Evolutionary conservation across 257 asterid species (phyloP).

Genomic region (Solanum bulbocastanum): DNA sequence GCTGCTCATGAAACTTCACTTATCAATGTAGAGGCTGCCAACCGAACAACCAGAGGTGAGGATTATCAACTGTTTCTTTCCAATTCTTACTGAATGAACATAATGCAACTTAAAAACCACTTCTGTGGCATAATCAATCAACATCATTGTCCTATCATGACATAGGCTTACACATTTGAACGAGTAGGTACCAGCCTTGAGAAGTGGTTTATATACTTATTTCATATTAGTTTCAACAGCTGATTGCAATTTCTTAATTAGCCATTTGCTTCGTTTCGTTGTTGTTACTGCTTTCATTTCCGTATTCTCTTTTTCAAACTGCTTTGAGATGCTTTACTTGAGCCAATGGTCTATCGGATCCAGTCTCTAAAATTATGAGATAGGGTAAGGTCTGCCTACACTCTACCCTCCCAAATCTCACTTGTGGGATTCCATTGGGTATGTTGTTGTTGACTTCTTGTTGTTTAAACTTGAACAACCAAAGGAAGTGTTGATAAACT

Average conservation of each 20-base stretch:
- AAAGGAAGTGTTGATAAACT: not conserved
- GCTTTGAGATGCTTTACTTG: not conserved
- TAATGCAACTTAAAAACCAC: not conserved
- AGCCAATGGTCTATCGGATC: not conserved
- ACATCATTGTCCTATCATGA: not conserved
- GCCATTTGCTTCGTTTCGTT: not conserved
- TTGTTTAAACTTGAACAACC: not conserved
- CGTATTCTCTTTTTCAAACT: not conserved
- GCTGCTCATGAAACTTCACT: constrained; percentile 27
- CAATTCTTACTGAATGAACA: not conserved
- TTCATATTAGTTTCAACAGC: not conserved
- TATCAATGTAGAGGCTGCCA: constrained; percentile 28
- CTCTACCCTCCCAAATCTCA: not conserved
- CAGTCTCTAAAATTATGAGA: not conserved
- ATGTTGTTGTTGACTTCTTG: not conserved
- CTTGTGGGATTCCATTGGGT: not conserved
- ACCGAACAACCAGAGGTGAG: constrained; percentile 47
- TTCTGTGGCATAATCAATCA: not conserved
- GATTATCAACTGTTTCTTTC: not conserved
- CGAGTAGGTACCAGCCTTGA: not conserved
- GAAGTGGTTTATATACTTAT: not conserved
- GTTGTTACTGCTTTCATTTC: not conserved
- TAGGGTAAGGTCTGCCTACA: not conserved
- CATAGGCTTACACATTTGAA: not conserved
- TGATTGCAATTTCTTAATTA: not conserved